A percentile compares a stretch with the other conserved stretches of the same genome.
Conservation (phyloP, 1,284 basidiomycete species). For the Ustilago hordei region DNA sequence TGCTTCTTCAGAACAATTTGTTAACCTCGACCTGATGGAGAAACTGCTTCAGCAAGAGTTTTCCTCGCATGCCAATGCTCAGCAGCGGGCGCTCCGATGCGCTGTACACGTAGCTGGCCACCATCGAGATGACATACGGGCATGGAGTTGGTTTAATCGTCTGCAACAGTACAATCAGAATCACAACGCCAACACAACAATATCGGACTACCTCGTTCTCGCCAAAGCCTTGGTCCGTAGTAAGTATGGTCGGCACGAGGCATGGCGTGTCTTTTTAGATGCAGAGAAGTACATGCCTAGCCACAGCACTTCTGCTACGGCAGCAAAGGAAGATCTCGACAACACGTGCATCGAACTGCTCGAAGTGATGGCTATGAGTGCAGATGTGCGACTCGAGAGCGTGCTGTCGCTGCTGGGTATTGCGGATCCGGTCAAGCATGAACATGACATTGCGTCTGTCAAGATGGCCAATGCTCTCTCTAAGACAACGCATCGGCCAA, state of each 20-base stretch:
- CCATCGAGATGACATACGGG: slow-evolving; percentile 11
- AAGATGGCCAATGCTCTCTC: slow-evolving; percentile 1
- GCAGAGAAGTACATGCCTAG: slow-evolving; percentile 10
- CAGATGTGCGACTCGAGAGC: slow-evolving; percentile 11
- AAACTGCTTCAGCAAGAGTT: slow-evolving; percentile 9
- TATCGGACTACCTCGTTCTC: slow-evolving; percentile 24
- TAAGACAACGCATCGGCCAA: slow-evolving; percentile 5
- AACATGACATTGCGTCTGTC: no score
- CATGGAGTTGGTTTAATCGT: slow-evolving; percentile 17
- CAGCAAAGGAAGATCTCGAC: slow-evolving; percentile 3
- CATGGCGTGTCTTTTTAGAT: slow-evolving; percentile 13
- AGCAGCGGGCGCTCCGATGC: slow-evolving; percentile 19
- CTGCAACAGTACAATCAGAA: slow-evolving; percentile 15
- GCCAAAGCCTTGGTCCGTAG: slow-evolving; percentile 30
- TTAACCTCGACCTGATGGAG: slow-evolving; percentile 26
- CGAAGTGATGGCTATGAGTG: slow-evolving; percentile 17
- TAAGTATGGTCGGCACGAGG: slow-evolving; percentile 20
- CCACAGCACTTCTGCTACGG: background rate
- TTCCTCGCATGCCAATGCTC: slow-evolving; percentile 1
- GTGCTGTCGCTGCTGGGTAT: slow-evolving; percentile 28
- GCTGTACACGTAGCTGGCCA: slow-evolving; percentile 27
- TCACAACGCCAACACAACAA: background rate
- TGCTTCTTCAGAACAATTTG: slow-evolving; percentile 23
- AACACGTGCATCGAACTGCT: slow-evolving; percentile 18
- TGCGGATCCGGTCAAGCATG: background rate